Conservation (phyloP, 2,329 filamentous ascomycete genomes). For the Akanthomyces muscarius region DNA sequence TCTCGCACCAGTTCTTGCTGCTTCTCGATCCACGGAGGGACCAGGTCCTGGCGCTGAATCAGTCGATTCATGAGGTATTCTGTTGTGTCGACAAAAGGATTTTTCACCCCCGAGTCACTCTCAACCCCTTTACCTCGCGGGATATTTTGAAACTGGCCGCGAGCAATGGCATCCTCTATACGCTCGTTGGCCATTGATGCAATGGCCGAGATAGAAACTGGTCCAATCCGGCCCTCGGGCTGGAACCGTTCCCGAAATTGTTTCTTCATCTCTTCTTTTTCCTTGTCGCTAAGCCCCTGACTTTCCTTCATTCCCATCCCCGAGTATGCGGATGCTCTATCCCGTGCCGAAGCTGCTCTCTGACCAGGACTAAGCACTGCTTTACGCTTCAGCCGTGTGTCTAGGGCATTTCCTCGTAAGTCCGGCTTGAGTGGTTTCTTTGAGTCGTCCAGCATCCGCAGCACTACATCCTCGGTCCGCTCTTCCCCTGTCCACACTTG, state of each 20-base stretch:
- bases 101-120: slow-evolving; percentile 75
- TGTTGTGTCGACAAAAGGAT: slow-evolving; percentile 90
- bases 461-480: slow-evolving; percentile 65
- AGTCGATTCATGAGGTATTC: slow-evolving; percentile 99
- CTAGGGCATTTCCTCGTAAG: slow-evolving; percentile 47
- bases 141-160: slow-evolving; percentile 84
- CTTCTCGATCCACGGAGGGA: slow-evolving; percentile 98
- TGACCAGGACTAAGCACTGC: slow-evolving; percentile 40
- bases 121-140: slow-evolving; percentile 75
- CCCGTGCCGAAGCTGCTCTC: slow-evolving; percentile 51
- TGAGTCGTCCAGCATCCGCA: slow-evolving; percentile 82
- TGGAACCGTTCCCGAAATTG: slow-evolving; percentile 79
- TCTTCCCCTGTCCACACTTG: slow-evolving; percentile 76
- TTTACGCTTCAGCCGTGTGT: slow-evolving; percentile 46
- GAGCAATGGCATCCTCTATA: slow-evolving; percentile 89
- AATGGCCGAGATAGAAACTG: slow-evolving; percentile 73
- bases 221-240: slow-evolving; percentile 67
- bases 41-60: slow-evolving; percentile 91
- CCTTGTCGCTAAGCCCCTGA: slow-evolving; percentile 60
- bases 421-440: slow-evolving; percentile 61
- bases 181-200: slow-evolving; percentile 81
- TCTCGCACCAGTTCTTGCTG: slow-evolving; percentile 81
- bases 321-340: slow-evolving; percentile 52
- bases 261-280: slow-evolving; percentile 65
- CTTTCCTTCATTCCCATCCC: slow-evolving; percentile 42